These are phyloP conservation scores for Beauveria asiatica DNA, from an alignment of 2,329 filamentous ascomycete species.

Conservation along the genomic window DNA sequence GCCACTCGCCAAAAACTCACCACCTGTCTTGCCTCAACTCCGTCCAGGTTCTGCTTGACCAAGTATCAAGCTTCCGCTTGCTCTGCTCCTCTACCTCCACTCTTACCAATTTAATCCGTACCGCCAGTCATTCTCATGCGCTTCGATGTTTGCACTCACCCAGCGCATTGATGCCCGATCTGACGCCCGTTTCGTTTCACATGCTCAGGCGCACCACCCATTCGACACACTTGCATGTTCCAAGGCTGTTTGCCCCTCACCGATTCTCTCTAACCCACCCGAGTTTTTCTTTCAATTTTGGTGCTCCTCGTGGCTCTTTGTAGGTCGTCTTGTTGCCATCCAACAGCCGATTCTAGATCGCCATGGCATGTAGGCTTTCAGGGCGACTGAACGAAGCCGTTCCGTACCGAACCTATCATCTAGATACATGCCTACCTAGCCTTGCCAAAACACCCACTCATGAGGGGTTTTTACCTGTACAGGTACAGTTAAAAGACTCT, in stretches of 20 bases:
- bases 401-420: background rate
- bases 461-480: too few relatives aligned
- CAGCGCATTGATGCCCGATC: background rate
- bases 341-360: background rate
- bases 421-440: background rate
- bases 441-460: background rate
- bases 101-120: background rate
- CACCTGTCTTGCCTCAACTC: background rate
- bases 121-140: background rate
- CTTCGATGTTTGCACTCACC: background rate
- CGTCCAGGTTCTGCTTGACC: background rate
- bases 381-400: background rate
- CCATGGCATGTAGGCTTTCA: background rate
- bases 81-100: background rate
- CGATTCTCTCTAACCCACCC: background rate
- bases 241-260: background rate
- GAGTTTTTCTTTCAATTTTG: background rate
- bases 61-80: background rate
- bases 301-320: background rate
- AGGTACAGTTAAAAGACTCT: background rate
- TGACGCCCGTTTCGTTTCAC: constrained; percentile 10
- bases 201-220: background rate
- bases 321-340: too few relatives aligned
- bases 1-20: background rate
- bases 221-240: background rate